Evolutionary conservation across 176 grass and related monocot genomes (phyloP).

Genomic region (Paspalum notatum): DNA sequence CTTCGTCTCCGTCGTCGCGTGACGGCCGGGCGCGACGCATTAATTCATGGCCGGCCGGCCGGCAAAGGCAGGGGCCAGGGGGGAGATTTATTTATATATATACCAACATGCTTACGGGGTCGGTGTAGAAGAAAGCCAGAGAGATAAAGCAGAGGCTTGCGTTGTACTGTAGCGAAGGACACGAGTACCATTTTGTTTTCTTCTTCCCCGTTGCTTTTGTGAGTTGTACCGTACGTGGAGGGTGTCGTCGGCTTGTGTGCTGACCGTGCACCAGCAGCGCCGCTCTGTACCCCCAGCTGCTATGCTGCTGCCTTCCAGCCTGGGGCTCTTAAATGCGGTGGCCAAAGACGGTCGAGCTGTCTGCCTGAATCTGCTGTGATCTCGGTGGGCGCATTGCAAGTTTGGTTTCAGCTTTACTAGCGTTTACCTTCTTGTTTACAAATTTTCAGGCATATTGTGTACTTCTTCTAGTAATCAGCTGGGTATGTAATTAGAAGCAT

Average conservation of each 20-base stretch:
- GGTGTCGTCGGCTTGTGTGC: neutral
- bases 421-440: neutral
- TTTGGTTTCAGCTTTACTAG: neutral
- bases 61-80: too few species aligned
- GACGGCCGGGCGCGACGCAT: neutral
- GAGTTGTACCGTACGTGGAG: neutral
- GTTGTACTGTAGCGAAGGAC: neutral
- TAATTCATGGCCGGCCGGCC: neutral
- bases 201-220: neutral
- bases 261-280: neutral
- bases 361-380: neutral
- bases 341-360: slow-evolving; percentile 20
- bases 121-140: neutral
- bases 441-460: neutral
- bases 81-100: neutral
- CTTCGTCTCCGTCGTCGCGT: neutral
- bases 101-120: neutral
- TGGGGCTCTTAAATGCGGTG: slow-evolving; percentile 15
- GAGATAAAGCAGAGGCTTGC: neutral
- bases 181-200: neutral
- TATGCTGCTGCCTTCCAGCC: slow-evolving; percentile 20
- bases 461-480: neutral
- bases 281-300: neutral
- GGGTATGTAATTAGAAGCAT: neutral
- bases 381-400: neutral